These are phyloP conservation scores for Fusarium pseudograminearum DNA, from an alignment of 2,329 filamentous ascomycete genomes.

Conservation along the genomic window DNA sequence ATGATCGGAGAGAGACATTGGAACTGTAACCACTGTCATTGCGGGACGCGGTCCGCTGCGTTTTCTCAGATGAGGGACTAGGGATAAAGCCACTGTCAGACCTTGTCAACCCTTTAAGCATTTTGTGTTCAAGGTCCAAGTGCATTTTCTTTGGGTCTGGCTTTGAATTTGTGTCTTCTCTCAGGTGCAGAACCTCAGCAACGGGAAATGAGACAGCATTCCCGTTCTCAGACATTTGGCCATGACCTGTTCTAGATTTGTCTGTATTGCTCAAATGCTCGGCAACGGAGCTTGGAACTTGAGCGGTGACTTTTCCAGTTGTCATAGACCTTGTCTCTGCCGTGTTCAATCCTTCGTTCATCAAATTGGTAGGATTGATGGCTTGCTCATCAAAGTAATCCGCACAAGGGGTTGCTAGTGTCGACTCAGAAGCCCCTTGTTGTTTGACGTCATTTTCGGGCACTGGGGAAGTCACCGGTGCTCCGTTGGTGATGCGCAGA, in stretches of 20 bases:
- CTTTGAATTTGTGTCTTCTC: constrained; percentile 60
- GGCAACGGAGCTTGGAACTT: constrained; percentile 11
- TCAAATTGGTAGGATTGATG: constrained; percentile 12
- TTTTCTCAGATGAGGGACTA: constrained; percentile 58
- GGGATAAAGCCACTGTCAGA: constrained; percentile 64
- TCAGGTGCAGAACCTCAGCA: constrained; percentile 55
- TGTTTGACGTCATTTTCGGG: constrained; percentile 33
- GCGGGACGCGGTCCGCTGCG: constrained; percentile 63
- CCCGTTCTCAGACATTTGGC: constrained; percentile 37
- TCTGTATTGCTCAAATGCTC: constrained; percentile 12
- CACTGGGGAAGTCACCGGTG: constrained; percentile 61
- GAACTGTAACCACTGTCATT: constrained; percentile 73
- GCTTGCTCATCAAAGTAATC: constrained; percentile 26
- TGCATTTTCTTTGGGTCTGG: constrained; percentile 41
- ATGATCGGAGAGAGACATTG: constrained; percentile 67
- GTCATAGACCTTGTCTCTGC: constrained; percentile 7
- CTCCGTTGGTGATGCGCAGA: constrained; percentile 71
- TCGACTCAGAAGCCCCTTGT: constrained; percentile 20
- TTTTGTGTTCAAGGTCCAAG: constrained; percentile 41
- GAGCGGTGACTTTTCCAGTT: constrained; percentile 9
- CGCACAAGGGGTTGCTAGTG: constrained; percentile 1
- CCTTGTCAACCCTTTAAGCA: constrained; percentile 43
- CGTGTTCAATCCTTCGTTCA: constrained; percentile 2
- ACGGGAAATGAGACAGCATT: constrained; percentile 52
- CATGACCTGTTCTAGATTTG: constrained; percentile 35